phyloP scores from a whole-genome alignment of 1,284 basidiomycete species.

The Ustilago trichophora region DNA sequence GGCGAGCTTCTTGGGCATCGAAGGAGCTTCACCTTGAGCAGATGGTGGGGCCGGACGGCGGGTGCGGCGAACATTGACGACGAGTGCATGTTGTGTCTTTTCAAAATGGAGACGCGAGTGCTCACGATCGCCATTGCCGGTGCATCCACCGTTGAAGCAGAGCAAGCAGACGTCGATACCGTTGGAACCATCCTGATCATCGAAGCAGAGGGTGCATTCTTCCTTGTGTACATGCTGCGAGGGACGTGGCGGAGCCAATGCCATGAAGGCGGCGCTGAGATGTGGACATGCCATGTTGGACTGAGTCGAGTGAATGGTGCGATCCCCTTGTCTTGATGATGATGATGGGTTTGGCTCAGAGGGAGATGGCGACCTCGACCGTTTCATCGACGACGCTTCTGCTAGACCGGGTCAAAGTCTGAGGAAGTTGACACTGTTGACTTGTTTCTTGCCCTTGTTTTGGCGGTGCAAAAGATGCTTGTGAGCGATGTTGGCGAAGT shows the following conservation, averaged over 20 bases:
- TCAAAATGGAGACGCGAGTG: conserved; percentile 55
- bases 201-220: conserved; percentile 96
- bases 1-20: conserved; percentile 80
- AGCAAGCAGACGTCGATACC: conserved; percentile 89
- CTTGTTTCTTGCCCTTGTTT: too few relatives aligned
- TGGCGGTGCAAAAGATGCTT: too few relatives aligned
- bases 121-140: conserved; percentile 47
- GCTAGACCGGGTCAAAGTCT: background rate
- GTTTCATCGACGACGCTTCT: conserved; percentile 30
- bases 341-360: too few relatives aligned
- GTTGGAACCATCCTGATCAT: conserved; percentile 77
- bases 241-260: conserved; percentile 48
- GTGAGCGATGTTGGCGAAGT: too few relatives aligned
- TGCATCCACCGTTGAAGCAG: conserved; percentile 85
- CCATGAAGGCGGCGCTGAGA: conserved; percentile 44
- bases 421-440: too few relatives aligned
- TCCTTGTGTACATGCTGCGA: conserved; percentile 74
- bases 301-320: background rate
- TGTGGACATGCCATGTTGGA: conserved; percentile 55
- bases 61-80: conserved; percentile 82
- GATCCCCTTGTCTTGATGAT: conserved; percentile 8
- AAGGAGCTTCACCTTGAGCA: conserved; percentile 1
- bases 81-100: conserved; percentile 76
- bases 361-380: conserved; percentile 31
- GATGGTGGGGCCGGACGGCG: conserved; percentile 68